These are phyloP conservation scores for Paramecium caudatum DNA, from an alignment of 73 alveolate genomes.

Conservation along the genomic window DNA sequence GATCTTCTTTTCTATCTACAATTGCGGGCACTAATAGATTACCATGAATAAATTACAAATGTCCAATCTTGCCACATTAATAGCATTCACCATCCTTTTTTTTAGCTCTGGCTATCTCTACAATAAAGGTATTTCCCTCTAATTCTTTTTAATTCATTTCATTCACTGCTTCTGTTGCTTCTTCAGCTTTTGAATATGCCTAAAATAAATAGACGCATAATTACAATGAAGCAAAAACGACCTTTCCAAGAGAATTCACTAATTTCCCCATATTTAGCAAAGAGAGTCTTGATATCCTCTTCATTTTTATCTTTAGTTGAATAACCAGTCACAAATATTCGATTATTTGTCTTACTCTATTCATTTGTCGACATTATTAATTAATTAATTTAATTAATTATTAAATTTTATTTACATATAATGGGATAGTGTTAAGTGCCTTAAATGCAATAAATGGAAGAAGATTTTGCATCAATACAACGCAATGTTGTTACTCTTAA, in stretches of 20 bases:
- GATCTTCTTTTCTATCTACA: slow-evolving; percentile 63
- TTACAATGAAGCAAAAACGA: slow-evolving; percentile 63
- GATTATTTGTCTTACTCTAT: slow-evolving; percentile 44
- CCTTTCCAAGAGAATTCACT: slow-evolving; percentile 69
- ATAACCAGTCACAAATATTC: slow-evolving; percentile 47
- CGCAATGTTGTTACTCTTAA: background rate
- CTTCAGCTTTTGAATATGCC: slow-evolving; percentile 60
- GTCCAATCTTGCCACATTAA: slow-evolving; percentile 53
- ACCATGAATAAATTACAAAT: slow-evolving; percentile 26
- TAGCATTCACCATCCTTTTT: slow-evolving; percentile 64
- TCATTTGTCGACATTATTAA: slow-evolving; percentile 37
- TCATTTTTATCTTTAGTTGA: slow-evolving; percentile 24
- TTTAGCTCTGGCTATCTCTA: slow-evolving; percentile 64
- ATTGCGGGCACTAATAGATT: slow-evolving; percentile 46
- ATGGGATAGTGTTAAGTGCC: slow-evolving; percentile 39
- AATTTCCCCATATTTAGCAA: slow-evolving; percentile 37
- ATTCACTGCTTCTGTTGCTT: slow-evolving; percentile 64
- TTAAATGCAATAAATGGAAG: background rate
- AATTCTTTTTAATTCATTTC: slow-evolving; percentile 48
- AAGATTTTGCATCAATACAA: slow-evolving; percentile 16
- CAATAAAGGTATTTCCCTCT: slow-evolving; percentile 36
- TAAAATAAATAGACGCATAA: background rate
- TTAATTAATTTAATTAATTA: slow-evolving; percentile 6
- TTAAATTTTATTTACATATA: slow-evolving; percentile 20
- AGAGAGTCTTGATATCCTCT: slow-evolving; percentile 40